phyloP scores from a whole-genome alignment of 371 early-diverging fungal genomes.

The Circinella umbellata region DNA sequence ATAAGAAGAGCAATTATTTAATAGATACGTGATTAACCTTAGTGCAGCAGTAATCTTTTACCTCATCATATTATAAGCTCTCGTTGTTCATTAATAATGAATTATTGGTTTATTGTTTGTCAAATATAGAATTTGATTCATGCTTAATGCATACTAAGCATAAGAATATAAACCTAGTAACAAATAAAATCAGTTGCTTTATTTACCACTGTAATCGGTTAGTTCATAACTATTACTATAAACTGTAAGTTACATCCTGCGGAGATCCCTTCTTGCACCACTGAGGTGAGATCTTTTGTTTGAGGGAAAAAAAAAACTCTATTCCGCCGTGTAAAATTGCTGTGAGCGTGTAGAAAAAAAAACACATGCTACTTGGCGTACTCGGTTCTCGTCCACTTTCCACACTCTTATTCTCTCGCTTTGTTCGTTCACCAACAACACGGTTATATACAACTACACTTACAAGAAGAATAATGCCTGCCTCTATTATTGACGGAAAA shows the following conservation, averaged over 20 bases:
- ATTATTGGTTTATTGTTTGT: too few species aligned
- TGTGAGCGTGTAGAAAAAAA: conserved; percentile 2
- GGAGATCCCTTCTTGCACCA: not conserved
- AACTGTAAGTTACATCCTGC: not conserved
- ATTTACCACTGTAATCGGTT: too few species aligned
- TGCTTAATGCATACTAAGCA: too few species aligned
- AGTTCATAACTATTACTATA: too few species aligned
- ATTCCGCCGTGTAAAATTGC: not conserved
- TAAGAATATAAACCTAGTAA: too few species aligned
- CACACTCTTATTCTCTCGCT: conserved; percentile 11
- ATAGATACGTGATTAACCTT: too few species aligned
- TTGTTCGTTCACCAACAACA: conserved; percentile 2
- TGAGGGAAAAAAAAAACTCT: not conserved
- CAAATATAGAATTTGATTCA: too few species aligned
- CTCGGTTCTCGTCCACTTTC: conserved; percentile 8
- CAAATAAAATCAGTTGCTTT: too few species aligned
- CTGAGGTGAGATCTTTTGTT: not conserved
- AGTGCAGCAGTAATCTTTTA: too few species aligned
- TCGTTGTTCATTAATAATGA: too few species aligned
- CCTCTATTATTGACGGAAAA: conserved; percentile 66
- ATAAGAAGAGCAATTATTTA: too few species aligned
- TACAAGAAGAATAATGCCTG: conserved; percentile 14
- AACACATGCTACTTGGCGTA: conserved; percentile 13
- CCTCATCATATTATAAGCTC: too few species aligned
- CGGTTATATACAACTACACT: conserved; percentile 1